Base-by-base conservation (phyloP, 768 basidiomycete species). In the Astraeus odoratus region DNA sequence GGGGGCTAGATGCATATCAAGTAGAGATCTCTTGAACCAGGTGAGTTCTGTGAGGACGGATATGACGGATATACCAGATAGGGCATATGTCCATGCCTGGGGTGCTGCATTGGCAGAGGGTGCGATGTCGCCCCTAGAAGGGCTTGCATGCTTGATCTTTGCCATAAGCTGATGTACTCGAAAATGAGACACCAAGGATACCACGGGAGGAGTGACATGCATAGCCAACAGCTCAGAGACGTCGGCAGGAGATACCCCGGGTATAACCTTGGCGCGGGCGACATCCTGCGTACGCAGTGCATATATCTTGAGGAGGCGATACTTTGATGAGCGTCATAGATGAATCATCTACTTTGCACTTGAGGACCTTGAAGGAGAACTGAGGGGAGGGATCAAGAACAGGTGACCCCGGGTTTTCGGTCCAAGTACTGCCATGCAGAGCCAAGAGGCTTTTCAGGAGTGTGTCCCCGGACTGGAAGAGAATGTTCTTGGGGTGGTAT, bases 11-110 rank as follows among this genome's bases (percentile, higher is more conserved):
- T 89, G 77, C 86, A 99, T 88, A 63, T 99, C 96, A 49, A 86
- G 80, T 19, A 99, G 74, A 9, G 84, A 80, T 18, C 96, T 96
- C 54, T 94, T 86, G 77, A 99, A 99, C 93, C 95, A 97, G 43
- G 85, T 90, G 2, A 95, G 94, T 64, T 98, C 96, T 0, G 96
- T 99, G 47, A 99, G 79, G 36, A 99, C 92, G n/a, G 92, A 96
- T 58, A 99, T 97, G 46, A 88, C 80, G 23, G 85, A 78, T 8
- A 93, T 93, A n/a, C 96, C 95, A 2, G 90, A 82, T 35, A 94
- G 76, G 23, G 95, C 95, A 57, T 98, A 99, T n/a, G 81, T 80
- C 41, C 95, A 71, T 0, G 91, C 93, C 62, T 95, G 94, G 35
- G 80, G 74, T 0, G 92, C 85, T 1, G 93, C 86, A 45, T 87